Base-by-base conservation (phyloP, 208 protist species). In the Trypanosoma rangeli region DNA sequence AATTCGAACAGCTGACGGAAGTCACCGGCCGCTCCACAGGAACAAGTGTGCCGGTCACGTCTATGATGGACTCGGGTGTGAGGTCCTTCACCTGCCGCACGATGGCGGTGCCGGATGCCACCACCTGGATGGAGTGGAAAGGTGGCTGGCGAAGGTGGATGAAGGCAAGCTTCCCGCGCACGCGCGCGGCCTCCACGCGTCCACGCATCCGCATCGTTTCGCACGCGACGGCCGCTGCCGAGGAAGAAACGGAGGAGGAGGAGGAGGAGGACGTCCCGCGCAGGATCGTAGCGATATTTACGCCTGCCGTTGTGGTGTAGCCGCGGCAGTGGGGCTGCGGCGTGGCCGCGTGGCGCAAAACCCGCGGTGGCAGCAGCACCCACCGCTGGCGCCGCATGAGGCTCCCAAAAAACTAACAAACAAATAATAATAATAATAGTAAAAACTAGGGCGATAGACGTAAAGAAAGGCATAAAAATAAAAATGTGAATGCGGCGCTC, bases 71-170 rank as follows among this genome's bases (percentile, higher is more conserved):
- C 82, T 96, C 88, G 0, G 79, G 81, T 0, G 84, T 80, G 62
- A 96, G 48, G 24, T 28, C 28, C 52, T 76, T 82, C n/a, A 78
- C 82, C 44, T 71, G 50, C 22, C 26, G 57, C 16, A 79, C 69
- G 22, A 84, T 58, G 29, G 42, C 74, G 28, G 70, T 79, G 9
- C 81, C 80, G 0, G 66, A 48, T n/a, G 76, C 83, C 20, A 94
- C 86, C 0, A 89, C 83, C 70, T 94, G 89, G 44, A 93, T 64
- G 5, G 85, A 87, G 59, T 89, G 67, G 5, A 76, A 70, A 7
- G 79, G 80, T 1, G 88, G 88, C 62, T 94, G 85, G 24, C 89
- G 89, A 15, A 94, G 80, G 48, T 89, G 82, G 15, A 94, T 75
- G 56, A 94, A 94, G 37, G 68, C 70, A 9, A 93, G 42, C 44